Base-by-base conservation (phyloP, 116 monocot species). In the Zostera marina region DNA sequence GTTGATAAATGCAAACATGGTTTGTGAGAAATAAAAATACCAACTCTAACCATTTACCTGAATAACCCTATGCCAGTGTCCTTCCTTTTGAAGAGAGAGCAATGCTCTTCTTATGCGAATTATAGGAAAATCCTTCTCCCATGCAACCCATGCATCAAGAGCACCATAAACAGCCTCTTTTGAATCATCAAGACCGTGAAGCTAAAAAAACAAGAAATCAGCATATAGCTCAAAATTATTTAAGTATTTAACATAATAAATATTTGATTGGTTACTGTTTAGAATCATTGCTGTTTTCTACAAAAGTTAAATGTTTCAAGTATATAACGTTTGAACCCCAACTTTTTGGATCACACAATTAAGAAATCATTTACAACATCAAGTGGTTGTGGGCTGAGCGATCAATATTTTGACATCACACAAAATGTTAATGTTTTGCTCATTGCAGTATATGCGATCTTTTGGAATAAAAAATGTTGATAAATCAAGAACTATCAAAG, bases 81-180 rank as follows among this genome's bases (percentile, higher is more conserved):
- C 83, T 16, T 77, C 70, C 66, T 87, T 91, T 54, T 91, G 63
- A 76, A 99, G 87, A 70, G 63, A 76, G 61, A 78, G 22, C 65
- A 90, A 67, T 67, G 80, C 81, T 59, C 64, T 60, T 67, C 75
- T 91, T 4, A 91, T 32, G 14, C 76, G 45, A 24, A 56, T 71
- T 24, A 90, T 59, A 43, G 98, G 91, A 62, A 91, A 91, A 8
- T 52, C 71, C 41, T 47, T 80, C 70, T 90, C 91, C 83, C 78
- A 86, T 19, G 91, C 86, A 64, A 91, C 83, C 91, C 91, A 99
- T 66, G 87, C 86, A 86, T 99, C 98, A 60, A 99, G 81, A 43
- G 81, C 81, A 60, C 81, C 79, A 75, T 99, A 99, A 73, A 90
- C 82, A 66, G 54, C 68, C 71, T 98, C 83, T 80, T 83, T 98